Base-by-base conservation (phyloP, 2,329 filamentous ascomycete species). In the Botrytis fragariae region DNA sequence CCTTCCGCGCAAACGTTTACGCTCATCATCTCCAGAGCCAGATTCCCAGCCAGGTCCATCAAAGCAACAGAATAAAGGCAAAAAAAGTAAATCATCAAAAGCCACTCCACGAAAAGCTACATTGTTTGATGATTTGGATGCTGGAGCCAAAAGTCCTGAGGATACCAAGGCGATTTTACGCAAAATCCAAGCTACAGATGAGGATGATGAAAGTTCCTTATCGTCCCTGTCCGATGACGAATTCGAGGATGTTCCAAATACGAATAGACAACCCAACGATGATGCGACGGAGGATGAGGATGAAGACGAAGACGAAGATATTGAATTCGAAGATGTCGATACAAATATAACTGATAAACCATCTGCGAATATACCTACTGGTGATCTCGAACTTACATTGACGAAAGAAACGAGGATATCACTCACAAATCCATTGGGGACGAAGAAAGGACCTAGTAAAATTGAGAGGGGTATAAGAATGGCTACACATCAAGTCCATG, bases 401-500 rank as follows among this genome's bases (percentile, higher is more conserved):
- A 85, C 85, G 51, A 86, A 85, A 76, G 88, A 89, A 73, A 85
- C 86, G 14, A 83, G 87, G 35, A 86, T 91, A n/a, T 88, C 89
- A 0, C 81, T 92, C 42, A 86, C 86, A 16, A 90, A 91, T 76
- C 84, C 88, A 0, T 85, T 88, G 62, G 89, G 89, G 35, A 85
- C 85, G 29, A 97, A 93, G 82, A 97, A 95, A 80, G 95, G 94
- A 0, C 92, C 93, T 0, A 92, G 93, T 4, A 97, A 97, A 82
- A 89, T 92, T 42, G 94, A 98, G 80, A 89, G 93, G 69, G 88
- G 90, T 74, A 92, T 95, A 72, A 88, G 96, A 39, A 88, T 91
- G 48, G 87, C 90, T 5, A 94, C 94, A 0, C 96, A 99, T 82
- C 93, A 93, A 77, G 87, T 97, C 77, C 96, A 99, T 82, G 94